A percentile compares a stretch with the other conserved stretches of the same genome.
Evolutionary conservation across 192 early-diverging fungal genomes (phyloP).

Genomic region (Powellomyces hirtus): DNA sequence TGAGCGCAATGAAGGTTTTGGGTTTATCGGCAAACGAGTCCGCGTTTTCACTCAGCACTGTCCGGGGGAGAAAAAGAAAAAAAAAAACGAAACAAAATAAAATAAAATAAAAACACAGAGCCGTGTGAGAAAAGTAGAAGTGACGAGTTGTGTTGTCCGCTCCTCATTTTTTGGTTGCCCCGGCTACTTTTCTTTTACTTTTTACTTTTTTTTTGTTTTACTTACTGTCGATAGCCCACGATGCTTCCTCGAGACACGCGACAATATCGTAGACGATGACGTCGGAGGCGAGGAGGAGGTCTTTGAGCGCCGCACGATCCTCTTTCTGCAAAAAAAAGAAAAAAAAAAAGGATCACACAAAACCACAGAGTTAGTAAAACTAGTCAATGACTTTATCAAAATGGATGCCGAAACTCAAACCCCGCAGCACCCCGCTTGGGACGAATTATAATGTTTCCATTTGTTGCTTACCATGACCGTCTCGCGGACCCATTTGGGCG

Average conservation of each 20-base stretch:
- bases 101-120: not conserved
- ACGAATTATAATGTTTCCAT: not conserved
- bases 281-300: conserved; percentile 43
- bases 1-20: conserved; percentile 57
- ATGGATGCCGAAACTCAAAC: no score
- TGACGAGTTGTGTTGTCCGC: no score
- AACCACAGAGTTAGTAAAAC: no score
- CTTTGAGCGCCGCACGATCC: conserved; percentile 40
- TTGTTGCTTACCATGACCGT: conserved; percentile 35
- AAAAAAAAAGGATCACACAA: not conserved
- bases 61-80: no score
- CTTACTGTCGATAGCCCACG: conserved; percentile 54
- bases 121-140: not conserved
- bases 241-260: conserved; percentile 53
- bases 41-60: conserved; percentile 48
- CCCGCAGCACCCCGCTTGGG: not conserved
- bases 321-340: no score
- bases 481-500: conserved; percentile 47
- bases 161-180: no score
- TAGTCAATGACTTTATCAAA: no score
- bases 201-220: not conserved
- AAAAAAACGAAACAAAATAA: not conserved
- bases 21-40: conserved; percentile 51
- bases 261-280: conserved; percentile 59
- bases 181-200: no score